phyloP scores from a whole-genome alignment of 2,329 filamentous ascomycete species.

The Esteya vermicola region DNA sequence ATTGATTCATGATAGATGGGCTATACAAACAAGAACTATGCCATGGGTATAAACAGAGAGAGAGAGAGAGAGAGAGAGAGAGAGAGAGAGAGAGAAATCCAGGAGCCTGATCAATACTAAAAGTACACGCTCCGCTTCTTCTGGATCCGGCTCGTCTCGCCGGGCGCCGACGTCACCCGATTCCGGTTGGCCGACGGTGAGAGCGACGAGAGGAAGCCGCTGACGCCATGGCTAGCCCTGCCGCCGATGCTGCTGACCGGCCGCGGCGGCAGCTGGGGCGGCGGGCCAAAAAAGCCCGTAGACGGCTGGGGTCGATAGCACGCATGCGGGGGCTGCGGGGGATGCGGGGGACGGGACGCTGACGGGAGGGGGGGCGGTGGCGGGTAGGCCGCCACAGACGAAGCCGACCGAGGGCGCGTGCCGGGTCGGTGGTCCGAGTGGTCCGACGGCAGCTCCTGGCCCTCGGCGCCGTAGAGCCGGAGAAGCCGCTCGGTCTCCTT shows the following conservation, averaged over 20 bases:
- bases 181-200: neutral
- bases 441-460: slow-evolving; percentile 23
- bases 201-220: slow-evolving; percentile 4
- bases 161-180: neutral
- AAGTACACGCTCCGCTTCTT: slow-evolving; percentile 22
- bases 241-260: slow-evolving; percentile 23
- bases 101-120: too few relatives aligned
- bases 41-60: too few relatives aligned
- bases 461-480: slow-evolving; percentile 48
- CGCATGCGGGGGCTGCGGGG: too few relatives aligned
- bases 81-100: too few relatives aligned
- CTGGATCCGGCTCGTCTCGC: slow-evolving; percentile 13
- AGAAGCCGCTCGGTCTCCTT: slow-evolving; percentile 72
- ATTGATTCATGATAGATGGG: too few relatives aligned
- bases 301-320: too few relatives aligned
- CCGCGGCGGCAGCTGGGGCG: slow-evolving; percentile 22
- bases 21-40: too few relatives aligned
- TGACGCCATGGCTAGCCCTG: neutral
- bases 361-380: slow-evolving; percentile 14
- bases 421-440: slow-evolving; percentile 2
- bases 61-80: too few relatives aligned
- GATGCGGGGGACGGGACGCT: slow-evolving; percentile 9
- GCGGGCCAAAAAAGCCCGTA: neutral
- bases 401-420: slow-evolving; percentile 9
- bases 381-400: slow-evolving; percentile 20